Percentiles rank a stretch among this genome's conserved stretches.
phyloP scores from a whole-genome alignment of 148 eudicot species.

The Cornus suecica region DNA sequence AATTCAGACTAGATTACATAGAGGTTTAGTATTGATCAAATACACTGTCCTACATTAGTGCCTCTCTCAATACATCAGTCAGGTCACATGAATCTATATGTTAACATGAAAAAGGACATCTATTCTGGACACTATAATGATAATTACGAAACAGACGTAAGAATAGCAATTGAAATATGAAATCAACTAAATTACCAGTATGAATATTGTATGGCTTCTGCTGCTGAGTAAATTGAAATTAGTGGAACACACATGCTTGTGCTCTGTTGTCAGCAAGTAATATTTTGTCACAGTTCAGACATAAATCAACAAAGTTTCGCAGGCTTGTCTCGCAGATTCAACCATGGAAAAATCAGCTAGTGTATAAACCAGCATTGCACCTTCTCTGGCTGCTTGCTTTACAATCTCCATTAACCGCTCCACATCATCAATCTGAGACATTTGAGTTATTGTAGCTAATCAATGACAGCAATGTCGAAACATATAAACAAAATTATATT shows the following conservation, averaged over 20 bases:
- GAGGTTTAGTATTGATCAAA: not conserved
- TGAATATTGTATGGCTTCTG: slow-evolving; percentile 98
- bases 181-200: slow-evolving; percentile 57
- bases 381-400: slow-evolving; percentile 85
- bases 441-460: not conserved
- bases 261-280: slow-evolving; percentile 59
- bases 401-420: slow-evolving; percentile 69
- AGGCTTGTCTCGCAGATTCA: slow-evolving; percentile 70
- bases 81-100: not conserved
- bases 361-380: slow-evolving; percentile 78
- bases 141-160: not conserved
- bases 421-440: slow-evolving; percentile 62
- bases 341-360: slow-evolving; percentile 87
- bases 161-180: not conserved
- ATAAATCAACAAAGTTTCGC: slow-evolving; percentile 23
- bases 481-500: not conserved
- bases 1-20: not conserved
- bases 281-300: slow-evolving; percentile 1
- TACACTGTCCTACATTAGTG: not conserved
- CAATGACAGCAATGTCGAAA: not conserved
- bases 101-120: not conserved
- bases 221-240: slow-evolving; percentile 97
- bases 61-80: not conserved
- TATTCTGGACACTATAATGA: not conserved
- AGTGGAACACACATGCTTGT: slow-evolving; percentile 97